Base-by-base conservation (phyloP, 2,329 filamentous ascomycete species). In the Aureobasidium melanogenum region DNA sequence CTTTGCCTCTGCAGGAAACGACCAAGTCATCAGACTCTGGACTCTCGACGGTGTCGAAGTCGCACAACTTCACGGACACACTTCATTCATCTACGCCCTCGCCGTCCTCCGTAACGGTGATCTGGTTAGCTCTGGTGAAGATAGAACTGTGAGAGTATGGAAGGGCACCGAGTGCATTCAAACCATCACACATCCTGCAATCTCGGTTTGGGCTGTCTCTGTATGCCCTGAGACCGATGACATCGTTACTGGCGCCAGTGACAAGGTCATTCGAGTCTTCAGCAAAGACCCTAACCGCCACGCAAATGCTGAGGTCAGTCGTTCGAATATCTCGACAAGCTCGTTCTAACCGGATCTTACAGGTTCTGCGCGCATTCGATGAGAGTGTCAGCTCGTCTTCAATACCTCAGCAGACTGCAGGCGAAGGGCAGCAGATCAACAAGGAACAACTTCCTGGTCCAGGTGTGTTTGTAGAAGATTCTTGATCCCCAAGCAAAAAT, bases 181-280 rank as follows among this genome's bases (percentile, higher is more conserved):
- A 74, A 97, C 93, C 41, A 97, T 99, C 65, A 97, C 93, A 1
- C 91, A 97, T 69, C 94, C 94, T 12, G 94, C 94, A 10, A 95
- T 97, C 60, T 97, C 93, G 0, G 92, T 99, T 5, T 99, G 94
- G 94, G 82, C 85, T 15, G 91, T 99, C 19, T 89, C 91, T n/a
- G 88, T 84, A 12, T 94, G 89, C 69, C 71, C 81, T 0, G 85
- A 90, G 64, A 95, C 84, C 51, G 93, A 94, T 24, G 95, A 99
- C 69, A 93, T 99, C 63, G 90, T 91, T n/a, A 89, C 89, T 2
- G 94, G 93, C 34, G 87, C 93, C 30, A 99, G 93, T 72, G 94
- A 99, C 70, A 86, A 89, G 61, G 78, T 93, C 47, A 86, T 91
- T 9, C 86, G 94, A 46, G 79, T 97, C 62, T 99, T 97, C 71